Percentiles rank a stretch among this genome's conserved stretches.
Conservation (phyloP, 2,329 filamentous ascomycete species). For the Chaetoscypha palmicola region DNA sequence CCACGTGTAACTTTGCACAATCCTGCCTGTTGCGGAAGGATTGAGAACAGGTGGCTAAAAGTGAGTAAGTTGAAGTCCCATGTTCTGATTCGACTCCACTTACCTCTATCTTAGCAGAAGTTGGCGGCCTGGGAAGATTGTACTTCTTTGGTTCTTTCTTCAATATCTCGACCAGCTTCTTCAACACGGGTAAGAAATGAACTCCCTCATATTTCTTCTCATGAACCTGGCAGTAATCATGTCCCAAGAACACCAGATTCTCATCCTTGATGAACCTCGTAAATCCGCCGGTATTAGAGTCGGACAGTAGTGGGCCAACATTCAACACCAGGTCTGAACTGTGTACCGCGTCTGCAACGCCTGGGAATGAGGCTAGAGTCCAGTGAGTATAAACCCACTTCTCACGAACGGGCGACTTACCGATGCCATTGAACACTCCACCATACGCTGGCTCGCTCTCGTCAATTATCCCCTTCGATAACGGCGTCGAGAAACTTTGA, state of each 20-base stretch:
- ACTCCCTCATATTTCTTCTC: slow-evolving; percentile 21
- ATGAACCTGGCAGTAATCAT: slow-evolving; percentile 22
- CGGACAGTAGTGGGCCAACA: slow-evolving; percentile 41
- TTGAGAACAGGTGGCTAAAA: slow-evolving; percentile 16
- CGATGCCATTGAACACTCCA: slow-evolving; percentile 41
- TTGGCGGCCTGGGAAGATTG: slow-evolving; percentile 10
- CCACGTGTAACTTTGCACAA: slow-evolving; percentile 45
- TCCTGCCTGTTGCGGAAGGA: slow-evolving; percentile 29
- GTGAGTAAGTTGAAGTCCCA: not conserved
- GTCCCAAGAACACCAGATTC: slow-evolving; percentile 16
- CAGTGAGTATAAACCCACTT: not conserved
- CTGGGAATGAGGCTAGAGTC: slow-evolving; percentile 21
- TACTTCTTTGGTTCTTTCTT: slow-evolving; percentile 16
- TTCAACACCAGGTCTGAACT: slow-evolving; percentile 39
- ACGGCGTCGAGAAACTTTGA: slow-evolving; percentile 41
- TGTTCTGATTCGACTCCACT: not conserved
- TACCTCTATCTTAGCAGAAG: slow-evolving; percentile 13
- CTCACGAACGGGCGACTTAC: slow-evolving; percentile 23
- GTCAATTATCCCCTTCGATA: slow-evolving; percentile 44
- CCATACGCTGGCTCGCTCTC: slow-evolving; percentile 41
- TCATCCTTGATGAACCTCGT: slow-evolving; percentile 32
- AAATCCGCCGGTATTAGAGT: slow-evolving; percentile 39
- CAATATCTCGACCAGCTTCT: slow-evolving; percentile 47
- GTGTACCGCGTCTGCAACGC: slow-evolving; percentile 34
- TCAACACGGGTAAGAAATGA: slow-evolving; percentile 69